A percentile compares a stretch with the other conserved stretches of the same genome.
Conservation (phyloP, 2,329 filamentous ascomycete genomes). For the Fusarium sacchari region DNA sequence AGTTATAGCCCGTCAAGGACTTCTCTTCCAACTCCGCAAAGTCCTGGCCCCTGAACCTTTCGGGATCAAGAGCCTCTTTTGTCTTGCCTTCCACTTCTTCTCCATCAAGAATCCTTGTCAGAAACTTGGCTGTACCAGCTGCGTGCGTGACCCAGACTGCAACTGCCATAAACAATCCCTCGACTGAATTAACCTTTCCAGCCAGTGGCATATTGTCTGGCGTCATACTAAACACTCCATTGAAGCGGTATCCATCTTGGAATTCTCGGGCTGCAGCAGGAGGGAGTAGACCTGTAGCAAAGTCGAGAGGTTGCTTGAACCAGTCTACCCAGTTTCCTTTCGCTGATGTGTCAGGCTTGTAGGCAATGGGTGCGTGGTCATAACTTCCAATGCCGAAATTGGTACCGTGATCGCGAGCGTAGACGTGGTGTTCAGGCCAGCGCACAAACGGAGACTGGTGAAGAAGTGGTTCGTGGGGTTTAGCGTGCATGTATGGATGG, state of each 20-base stretch:
- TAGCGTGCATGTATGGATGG: conserved; percentile 36
- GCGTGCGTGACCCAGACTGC: conserved; percentile 41
- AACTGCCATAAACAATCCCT: conserved; percentile 26
- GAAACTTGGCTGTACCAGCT: conserved; percentile 30
- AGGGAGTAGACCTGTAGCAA: conserved; percentile 22
- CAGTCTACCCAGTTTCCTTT: conserved; percentile 29
- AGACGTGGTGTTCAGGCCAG: conserved; percentile 39
- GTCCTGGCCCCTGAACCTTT: conserved; percentile 30
- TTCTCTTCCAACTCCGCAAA: conserved; percentile 17
- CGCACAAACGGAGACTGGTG: conserved; percentile 24
- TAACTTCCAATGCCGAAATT: conserved; percentile 38
- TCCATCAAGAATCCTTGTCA: conserved; percentile 21
- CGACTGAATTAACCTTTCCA: conserved; percentile 3
- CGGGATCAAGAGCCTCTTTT: conserved; percentile 23
- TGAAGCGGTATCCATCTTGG: conserved; percentile 16
- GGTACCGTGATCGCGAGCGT: conserved; percentile 36
- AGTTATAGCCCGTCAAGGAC: conserved; percentile 35
- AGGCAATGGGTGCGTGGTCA: conserved; percentile 28
- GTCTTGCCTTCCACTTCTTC: conserved; percentile 9
- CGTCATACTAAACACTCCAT: conserved; percentile 42
- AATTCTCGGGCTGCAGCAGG: conserved; percentile 12
- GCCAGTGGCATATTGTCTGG: conserved; percentile 42
- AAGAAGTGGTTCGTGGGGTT: not conserved
- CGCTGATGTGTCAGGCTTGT: conserved; percentile 12
- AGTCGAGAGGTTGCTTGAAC: conserved; percentile 29